These are phyloP conservation scores for Aspergillus asperescens DNA, from an alignment of 495 filamentous ascomycete genomes.

Conservation along the genomic window DNA sequence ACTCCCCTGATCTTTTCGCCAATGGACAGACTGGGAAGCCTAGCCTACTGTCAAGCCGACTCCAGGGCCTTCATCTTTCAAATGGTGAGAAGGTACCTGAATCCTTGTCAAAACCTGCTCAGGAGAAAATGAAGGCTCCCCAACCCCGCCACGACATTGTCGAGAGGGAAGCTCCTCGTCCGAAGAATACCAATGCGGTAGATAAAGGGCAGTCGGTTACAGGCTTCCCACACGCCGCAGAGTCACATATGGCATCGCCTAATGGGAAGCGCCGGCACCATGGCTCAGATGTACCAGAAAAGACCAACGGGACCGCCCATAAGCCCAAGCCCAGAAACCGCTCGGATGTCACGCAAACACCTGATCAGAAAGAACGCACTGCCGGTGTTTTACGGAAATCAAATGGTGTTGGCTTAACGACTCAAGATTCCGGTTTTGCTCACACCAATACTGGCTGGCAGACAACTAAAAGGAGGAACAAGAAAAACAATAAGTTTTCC, in stretches of 20 bases:
- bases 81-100: conserved; percentile 34
- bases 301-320: conserved; percentile 33
- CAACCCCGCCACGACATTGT: conserved; percentile 18
- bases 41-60: conserved; percentile 33
- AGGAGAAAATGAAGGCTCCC: conserved; percentile 28
- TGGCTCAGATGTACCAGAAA: conserved; percentile 32
- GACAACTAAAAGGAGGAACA: conserved; percentile 46
- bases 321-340: conserved; percentile 32
- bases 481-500: conserved; percentile 35
- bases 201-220: conserved; percentile 28
- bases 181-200: conserved; percentile 27
- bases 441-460: conserved; percentile 42
- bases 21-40: conserved; percentile 24
- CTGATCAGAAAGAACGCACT: conserved; percentile 31
- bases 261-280: conserved; percentile 29
- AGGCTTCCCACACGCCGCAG: conserved; percentile 16
- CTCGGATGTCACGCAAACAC: conserved; percentile 25
- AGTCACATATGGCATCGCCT: conserved; percentile 25
- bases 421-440: conserved; percentile 25
- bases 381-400: conserved; percentile 31
- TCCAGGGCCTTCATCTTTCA: conserved; percentile 38
- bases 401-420: conserved; percentile 22
- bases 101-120: conserved; percentile 20
- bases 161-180: conserved; percentile 28
- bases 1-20: conserved; percentile 9